Base-by-base conservation (phyloP, 2,329 filamentous ascomycete species). In the Penicillium griseofulvum region DNA sequence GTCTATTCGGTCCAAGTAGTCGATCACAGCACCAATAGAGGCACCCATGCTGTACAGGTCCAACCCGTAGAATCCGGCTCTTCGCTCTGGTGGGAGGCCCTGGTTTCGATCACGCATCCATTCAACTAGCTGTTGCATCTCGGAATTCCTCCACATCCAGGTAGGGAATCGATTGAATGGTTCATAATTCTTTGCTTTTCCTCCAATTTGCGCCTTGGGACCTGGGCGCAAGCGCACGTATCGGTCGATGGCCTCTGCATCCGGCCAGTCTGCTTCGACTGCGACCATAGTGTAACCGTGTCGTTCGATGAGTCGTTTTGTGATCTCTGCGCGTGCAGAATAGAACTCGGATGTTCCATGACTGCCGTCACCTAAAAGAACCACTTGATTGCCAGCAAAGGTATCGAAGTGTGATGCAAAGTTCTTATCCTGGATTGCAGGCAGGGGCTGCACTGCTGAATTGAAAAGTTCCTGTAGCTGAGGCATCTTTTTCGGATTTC, bases 341-440 rank as follows among this genome's bases (percentile, higher is more conserved):
- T 83, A 83, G 71, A 82, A 83, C 54, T 83, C 80, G 0, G 80
- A 83, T 3, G 81, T 83, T 28, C 80, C 81, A 64, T 83, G 81
- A 55, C 75, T 79, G 33, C 71, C 76, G 58, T 79, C 78, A 1
- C 77, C 78, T 10, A 80, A 68, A 5, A 80, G 71, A 22, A 79
- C 71, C 17, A 80, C 64, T 31, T 72, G 71, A 45, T 71, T 74
- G 19, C 68, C 63, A 5, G 66, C 73, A 57, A 74, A 77, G 28
- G 51, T 55, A 58, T 79, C 77, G 42, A 79, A 79, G 51, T 73
- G 65, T 14, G 72, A 62, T 5, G 69, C 74, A 54, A 79, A 80
- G 17, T 53, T 57, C 17, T 68, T 61, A 48, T 74, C 67, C 26
- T 64, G 44, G 52, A 76, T 71, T 9, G 64, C 52, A 4, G 74